Evolutionary conservation across 305 asterid species (phyloP).

Genomic region (Ajuga reptans): DNA sequence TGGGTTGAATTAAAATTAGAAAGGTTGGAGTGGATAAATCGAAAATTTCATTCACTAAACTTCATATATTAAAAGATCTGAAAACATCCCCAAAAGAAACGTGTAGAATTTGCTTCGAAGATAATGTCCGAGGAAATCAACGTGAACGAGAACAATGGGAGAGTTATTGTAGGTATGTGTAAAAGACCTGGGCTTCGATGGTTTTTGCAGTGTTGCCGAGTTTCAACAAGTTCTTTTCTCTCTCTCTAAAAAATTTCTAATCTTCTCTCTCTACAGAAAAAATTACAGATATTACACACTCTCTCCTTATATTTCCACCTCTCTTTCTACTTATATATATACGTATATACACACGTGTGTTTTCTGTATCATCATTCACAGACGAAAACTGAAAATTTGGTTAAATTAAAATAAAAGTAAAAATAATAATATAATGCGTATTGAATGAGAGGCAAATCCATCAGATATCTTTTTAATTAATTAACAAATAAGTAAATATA

Average conservation of each 20-base stretch:
- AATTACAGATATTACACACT: slow-evolving; percentile 27
- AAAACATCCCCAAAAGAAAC: slow-evolving; percentile 12
- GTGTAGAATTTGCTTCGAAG: slow-evolving; percentile 5
- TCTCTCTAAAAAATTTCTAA: slow-evolving; percentile 7
- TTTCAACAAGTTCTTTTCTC: slow-evolving; percentile 29
- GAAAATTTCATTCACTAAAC: slow-evolving; percentile 17
- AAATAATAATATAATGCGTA: neutral
- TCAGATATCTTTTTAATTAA: neutral
- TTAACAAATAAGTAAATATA: no score
- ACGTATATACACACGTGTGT: neutral
- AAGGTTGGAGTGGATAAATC: slow-evolving; percentile 25
- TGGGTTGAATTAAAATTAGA: slow-evolving; percentile 19
- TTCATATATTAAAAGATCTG: slow-evolving; percentile 20
- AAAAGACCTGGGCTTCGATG: slow-evolving; percentile 26
- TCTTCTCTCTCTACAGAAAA: slow-evolving; percentile 10
- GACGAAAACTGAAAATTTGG: neutral
- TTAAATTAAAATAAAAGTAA: no score
- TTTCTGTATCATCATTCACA: neutral
- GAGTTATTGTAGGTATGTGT: slow-evolving; percentile 20
- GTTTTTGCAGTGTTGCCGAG: slow-evolving; percentile 30
- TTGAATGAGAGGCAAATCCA: slow-evolving; percentile 2
- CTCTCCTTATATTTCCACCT: slow-evolving; percentile 25
- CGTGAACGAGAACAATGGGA: slow-evolving; percentile 15
- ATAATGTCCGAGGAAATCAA: slow-evolving; percentile 18
- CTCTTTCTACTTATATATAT: slow-evolving; percentile 4